A percentile compares a stretch with the other conserved stretches of the same genome.
phyloP scores from a whole-genome alignment of 225 moss, liverwort and hornwort species.

The Straminergon stramineum region DNA sequence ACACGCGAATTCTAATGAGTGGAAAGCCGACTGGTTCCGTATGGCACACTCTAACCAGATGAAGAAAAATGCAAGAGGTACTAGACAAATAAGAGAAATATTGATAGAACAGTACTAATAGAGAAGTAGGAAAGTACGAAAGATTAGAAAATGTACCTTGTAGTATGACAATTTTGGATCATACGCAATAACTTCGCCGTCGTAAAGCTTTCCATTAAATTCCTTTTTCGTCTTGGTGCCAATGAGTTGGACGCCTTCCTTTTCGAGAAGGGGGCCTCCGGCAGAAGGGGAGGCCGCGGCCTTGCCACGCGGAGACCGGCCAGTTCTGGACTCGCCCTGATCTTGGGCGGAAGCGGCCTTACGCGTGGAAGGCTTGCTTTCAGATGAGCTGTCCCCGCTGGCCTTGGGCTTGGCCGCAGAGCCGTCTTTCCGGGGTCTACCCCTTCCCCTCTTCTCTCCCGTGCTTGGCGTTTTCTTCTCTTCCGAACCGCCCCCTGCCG shows the following conservation, averaged over 20 bases:
- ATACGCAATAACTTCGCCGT: slow-evolving; percentile 34
- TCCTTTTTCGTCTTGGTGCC: slow-evolving; percentile 29
- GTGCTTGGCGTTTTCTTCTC: slow-evolving; percentile 21
- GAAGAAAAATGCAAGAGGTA: background rate
- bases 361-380: slow-evolving; percentile 43
- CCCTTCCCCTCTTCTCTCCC: slow-evolving; percentile 37
- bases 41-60: background rate
- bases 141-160: slow-evolving; percentile 9
- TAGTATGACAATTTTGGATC: slow-evolving; percentile 33
- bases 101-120: background rate
- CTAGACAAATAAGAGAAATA: background rate
- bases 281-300: slow-evolving; percentile 6
- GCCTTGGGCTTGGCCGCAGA: slow-evolving; percentile 27
- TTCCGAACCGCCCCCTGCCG: slow-evolving; percentile 5
- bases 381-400: slow-evolving; percentile 39
- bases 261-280: background rate
- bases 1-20: background rate
- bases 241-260: slow-evolving; percentile 34
- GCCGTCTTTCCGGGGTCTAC: slow-evolving; percentile 40
- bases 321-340: slow-evolving; percentile 33
- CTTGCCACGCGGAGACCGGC: slow-evolving; percentile 38
- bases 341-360: slow-evolving; percentile 21
- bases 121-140: background rate
- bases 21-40: background rate
- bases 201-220: background rate